These are phyloP conservation scores for Podaxis sp. DNA, from an alignment of 768 basidiomycete genomes.

Conservation along the genomic window DNA sequence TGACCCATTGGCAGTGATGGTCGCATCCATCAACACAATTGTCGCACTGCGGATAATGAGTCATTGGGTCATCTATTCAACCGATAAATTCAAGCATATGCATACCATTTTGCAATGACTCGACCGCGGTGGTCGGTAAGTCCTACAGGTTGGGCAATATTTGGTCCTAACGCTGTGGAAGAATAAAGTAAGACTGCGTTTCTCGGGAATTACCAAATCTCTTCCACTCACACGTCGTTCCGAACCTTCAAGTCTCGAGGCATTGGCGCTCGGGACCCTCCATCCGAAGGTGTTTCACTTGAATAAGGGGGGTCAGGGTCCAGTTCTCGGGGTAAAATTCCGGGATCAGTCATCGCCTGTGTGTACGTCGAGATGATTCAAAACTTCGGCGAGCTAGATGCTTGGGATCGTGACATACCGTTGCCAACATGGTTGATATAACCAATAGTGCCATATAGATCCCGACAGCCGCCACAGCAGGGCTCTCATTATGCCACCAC, in stretches of 20 bases:
- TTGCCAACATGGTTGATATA: slow-evolving; percentile 73
- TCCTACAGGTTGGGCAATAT: slow-evolving; percentile 91
- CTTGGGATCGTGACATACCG: slow-evolving; percentile 45
- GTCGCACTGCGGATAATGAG: slow-evolving; percentile 63
- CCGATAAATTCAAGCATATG: slow-evolving; percentile 6
- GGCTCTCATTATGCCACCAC: slow-evolving; percentile 83
- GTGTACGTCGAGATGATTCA: slow-evolving; percentile 9
- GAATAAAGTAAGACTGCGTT: neutral
- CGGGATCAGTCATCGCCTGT: slow-evolving; percentile 80
- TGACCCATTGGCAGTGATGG: slow-evolving; percentile 90
- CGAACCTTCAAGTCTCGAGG: slow-evolving; percentile 83
- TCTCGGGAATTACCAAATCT: neutral
- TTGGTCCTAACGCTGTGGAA: slow-evolving; percentile 78
- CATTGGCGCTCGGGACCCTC: slow-evolving; percentile 59
- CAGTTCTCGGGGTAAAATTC: slow-evolving; percentile 84
- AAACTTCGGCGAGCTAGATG: slow-evolving; percentile 2
- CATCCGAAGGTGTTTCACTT: slow-evolving; percentile 61
- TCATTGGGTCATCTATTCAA: neutral
- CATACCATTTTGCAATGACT: slow-evolving; percentile 93
- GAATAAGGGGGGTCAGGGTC: slow-evolving; percentile 86
- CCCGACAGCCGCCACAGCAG: slow-evolving; percentile 59
- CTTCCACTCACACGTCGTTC: slow-evolving; percentile 61
- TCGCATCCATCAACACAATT: slow-evolving; percentile 97
- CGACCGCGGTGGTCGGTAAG: slow-evolving; percentile 89
- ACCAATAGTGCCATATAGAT: slow-evolving; percentile 58